phyloP scores from a whole-genome alignment of 1,139 yeast genomes.

The Suhomyces choctaworum region DNA sequence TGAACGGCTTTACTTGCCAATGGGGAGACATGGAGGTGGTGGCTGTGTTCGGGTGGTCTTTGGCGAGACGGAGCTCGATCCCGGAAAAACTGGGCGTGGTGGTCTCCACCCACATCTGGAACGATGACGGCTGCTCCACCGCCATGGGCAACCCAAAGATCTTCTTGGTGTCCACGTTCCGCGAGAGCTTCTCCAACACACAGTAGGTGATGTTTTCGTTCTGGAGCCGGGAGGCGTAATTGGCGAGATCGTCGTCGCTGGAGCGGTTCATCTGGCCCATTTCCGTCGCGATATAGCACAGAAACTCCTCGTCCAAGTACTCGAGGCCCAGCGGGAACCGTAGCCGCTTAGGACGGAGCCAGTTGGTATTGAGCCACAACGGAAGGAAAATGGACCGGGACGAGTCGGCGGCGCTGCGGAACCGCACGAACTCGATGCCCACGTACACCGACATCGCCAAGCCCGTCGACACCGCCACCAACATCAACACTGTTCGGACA shows the following conservation, averaged over 20 bases:
- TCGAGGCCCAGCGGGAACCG: constrained; percentile 27
- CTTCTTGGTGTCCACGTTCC: constrained; percentile 23
- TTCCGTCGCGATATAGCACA: constrained; percentile 18
- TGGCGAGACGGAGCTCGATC: constrained; percentile 22
- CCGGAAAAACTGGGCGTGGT: constrained; percentile 35
- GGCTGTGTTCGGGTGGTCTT: constrained; percentile 5
- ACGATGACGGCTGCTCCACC: constrained; percentile 16
- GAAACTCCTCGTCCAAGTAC: constrained; percentile 29
- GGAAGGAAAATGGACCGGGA: constrained; percentile 28
- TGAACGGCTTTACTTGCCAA: constrained; percentile 34
- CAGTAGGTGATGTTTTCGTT: constrained; percentile 27
- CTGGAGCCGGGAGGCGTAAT: constrained; percentile 20
- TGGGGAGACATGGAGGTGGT: constrained; percentile 6
- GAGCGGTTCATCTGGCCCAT: constrained; percentile 15
- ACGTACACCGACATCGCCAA: constrained; percentile 29
- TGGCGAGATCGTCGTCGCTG: constrained; percentile 10
- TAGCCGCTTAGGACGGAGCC: constrained; percentile 22
- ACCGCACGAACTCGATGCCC: constrained; percentile 22
- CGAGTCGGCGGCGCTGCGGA: constrained; percentile 12
- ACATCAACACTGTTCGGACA: constrained; percentile 23
- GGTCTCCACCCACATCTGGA: constrained; percentile 33
- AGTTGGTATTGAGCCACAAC: constrained; percentile 33
- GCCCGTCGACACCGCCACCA: constrained; percentile 26
- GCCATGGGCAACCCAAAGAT: constrained; percentile 34
- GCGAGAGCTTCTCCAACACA: constrained; percentile 31